Evolutionary conservation across 129 eudicot genomes (phyloP).

Genomic region (Chrysanthemum lavandulifolium): DNA sequence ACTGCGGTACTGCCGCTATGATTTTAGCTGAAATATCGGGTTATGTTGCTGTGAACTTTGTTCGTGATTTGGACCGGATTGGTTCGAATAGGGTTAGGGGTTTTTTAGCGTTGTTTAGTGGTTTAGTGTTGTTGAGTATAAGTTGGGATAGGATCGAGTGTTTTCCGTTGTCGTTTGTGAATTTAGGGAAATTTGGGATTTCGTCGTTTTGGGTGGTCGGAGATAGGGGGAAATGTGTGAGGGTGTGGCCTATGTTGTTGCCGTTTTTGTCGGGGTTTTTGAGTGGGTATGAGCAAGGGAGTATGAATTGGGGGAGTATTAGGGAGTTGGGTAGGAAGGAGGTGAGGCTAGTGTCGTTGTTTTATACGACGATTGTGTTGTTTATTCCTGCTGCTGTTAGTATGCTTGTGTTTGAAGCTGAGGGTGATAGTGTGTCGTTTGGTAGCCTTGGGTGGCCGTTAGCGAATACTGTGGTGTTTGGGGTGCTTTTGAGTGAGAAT

Average conservation of each 20-base stretch:
- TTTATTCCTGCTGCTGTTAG: constrained; percentile 87
- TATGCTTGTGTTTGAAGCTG: constrained; percentile 79
- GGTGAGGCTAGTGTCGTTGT: constrained; percentile 63
- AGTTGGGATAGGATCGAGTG: constrained; percentile 96
- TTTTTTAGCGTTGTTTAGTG: constrained; percentile 58
- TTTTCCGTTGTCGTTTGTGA: constrained; percentile 69
- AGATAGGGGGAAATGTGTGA: constrained; percentile 50
- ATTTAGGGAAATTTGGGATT: constrained; percentile 44
- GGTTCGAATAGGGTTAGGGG: constrained; percentile 66
- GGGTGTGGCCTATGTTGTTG: constrained; percentile 91
- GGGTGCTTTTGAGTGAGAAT: constrained; percentile 89
- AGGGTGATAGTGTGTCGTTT: constrained; percentile 77
- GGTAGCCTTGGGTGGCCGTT: constrained; percentile 72
- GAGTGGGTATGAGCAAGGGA: constrained; percentile 71
- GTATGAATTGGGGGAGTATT: constrained; percentile 54
- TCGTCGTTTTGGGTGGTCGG: constrained; percentile 35
- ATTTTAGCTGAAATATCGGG: constrained; percentile 83
- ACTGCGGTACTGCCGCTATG: constrained; percentile 96
- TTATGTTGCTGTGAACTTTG: constrained; percentile 54
- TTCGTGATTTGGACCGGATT: constrained; percentile 29
- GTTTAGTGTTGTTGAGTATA: constrained; percentile 57
- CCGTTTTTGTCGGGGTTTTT: constrained; percentile 87
- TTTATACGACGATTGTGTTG: constrained; percentile 58
- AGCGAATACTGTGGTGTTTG: constrained; percentile 87
- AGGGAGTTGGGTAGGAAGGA: constrained; percentile 69